Percentiles rank a stretch among this genome's conserved stretches.
Evolutionary conservation across 192 early-diverging fungal genomes (phyloP).

Genomic region (Coemansia sp.): DNA sequence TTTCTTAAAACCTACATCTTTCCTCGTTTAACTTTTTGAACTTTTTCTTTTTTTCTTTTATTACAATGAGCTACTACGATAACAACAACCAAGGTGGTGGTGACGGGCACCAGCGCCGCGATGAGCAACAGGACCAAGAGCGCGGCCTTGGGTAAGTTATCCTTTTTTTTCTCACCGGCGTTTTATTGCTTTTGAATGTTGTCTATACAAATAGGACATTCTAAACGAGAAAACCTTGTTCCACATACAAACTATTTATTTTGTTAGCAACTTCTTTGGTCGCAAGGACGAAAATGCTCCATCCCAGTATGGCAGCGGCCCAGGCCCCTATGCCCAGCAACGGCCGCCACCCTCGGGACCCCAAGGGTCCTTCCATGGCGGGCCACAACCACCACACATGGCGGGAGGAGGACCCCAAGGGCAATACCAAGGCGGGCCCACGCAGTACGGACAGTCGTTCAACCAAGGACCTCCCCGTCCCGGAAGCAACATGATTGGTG

Average conservation of each 20-base stretch:
- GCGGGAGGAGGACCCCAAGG: constrained; percentile 13
- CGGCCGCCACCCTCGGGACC: constrained; percentile 14
- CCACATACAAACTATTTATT: neutral
- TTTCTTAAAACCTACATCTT: neutral
- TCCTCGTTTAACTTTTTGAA: neutral
- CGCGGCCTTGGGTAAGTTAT: constrained; percentile 34
- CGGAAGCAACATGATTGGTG: constrained; percentile 33
- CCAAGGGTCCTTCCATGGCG: constrained; percentile 16
- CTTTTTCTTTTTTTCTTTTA: no score
- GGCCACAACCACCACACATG: constrained; percentile 12
- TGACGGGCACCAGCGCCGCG: neutral
- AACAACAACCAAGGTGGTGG: constrained; percentile 20
- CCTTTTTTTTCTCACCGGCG: neutral
- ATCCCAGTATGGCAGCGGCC: constrained; percentile 25
- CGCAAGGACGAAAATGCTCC: constrained; percentile 8
- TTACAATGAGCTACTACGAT: constrained; percentile 25
- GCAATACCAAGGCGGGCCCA: constrained; percentile 9
- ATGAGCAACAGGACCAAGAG: constrained; percentile 11
- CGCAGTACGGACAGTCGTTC: constrained; percentile 25
- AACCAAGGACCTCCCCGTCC: constrained; percentile 20
- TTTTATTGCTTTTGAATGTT: no score
- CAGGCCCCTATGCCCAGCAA: constrained; percentile 17
- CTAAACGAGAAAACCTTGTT: no score
- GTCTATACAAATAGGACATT: no score
- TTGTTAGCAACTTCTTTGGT: constrained; percentile 27